Evolutionary conservation across 257 asterid species (phyloP).

Genomic region (Ilex aquifolium): DNA sequence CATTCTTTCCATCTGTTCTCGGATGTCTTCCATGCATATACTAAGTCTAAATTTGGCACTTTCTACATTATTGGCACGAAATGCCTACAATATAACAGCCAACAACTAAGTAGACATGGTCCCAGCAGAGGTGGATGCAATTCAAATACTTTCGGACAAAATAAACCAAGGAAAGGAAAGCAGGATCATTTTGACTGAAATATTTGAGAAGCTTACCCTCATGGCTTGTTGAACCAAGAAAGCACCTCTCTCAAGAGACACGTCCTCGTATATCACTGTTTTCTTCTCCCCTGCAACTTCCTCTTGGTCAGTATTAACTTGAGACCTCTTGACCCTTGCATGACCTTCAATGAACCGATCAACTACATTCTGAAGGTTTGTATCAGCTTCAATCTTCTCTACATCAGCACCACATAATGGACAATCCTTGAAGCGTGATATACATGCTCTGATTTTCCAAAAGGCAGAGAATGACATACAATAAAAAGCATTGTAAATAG

Average conservation of each 20-base stretch:
- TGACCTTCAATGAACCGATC: constrained; percentile 98
- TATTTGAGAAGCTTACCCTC: constrained; percentile 53
- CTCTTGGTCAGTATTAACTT: constrained; percentile 49
- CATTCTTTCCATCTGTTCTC: constrained; percentile 63
- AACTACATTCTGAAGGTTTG: constrained; percentile 72
- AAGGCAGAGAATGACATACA: neutral
- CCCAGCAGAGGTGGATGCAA: neutral
- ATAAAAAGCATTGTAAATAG: neutral
- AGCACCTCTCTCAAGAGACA: constrained; percentile 89
- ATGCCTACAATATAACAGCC: constrained; percentile 53
- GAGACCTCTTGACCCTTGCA: constrained; percentile 91
- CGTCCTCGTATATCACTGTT: constrained; percentile 85
- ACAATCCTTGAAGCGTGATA: constrained; percentile 85
- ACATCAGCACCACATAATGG: constrained; percentile 97
- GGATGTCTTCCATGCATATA: constrained; percentile 78
- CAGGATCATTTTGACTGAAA: neutral
- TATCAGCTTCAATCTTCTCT: constrained; percentile 80
- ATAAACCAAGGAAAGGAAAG: neutral
- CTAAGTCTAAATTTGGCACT: constrained; percentile 91
- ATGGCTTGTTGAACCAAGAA: constrained; percentile 97
- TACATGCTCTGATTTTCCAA: constrained; percentile 58
- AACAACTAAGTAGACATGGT: constrained; percentile 6
- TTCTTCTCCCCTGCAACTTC: constrained; percentile 47
- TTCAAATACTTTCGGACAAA: neutral
- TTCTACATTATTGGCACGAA: constrained; percentile 80